Evolutionary conservation across 2,329 filamentous ascomycete species (phyloP).

Genomic region (Calonectria crousiana): DNA sequence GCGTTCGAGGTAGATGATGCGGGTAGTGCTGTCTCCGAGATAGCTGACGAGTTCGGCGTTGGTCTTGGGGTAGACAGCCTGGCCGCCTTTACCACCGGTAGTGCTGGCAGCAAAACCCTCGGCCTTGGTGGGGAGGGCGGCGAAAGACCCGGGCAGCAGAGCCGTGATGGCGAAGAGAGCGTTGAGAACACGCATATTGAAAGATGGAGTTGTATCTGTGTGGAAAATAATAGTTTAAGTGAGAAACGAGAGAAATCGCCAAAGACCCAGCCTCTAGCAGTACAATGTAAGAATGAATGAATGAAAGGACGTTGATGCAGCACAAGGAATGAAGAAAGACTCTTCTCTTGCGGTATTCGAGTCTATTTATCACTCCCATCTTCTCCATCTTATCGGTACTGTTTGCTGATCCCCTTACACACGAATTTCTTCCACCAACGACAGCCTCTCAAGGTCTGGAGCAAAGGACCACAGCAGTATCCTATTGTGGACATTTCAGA

Average conservation of each 20-base stretch:
- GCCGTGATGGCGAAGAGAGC: not conserved
- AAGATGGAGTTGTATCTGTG: not conserved
- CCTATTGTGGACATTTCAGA: not conserved
- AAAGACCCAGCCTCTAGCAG: not conserved
- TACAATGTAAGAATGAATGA: not conserved
- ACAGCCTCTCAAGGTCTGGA: not conserved
- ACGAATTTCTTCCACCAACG: not conserved
- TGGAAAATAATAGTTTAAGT: not conserved
- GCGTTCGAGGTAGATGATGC: constrained; percentile 69
- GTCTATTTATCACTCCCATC: not conserved
- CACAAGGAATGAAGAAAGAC: not conserved
- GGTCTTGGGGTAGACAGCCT: constrained; percentile 62
- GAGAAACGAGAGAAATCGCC: not conserved
- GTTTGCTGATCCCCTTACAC: not conserved
- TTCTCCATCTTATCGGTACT: not conserved
- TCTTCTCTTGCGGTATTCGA: not conserved
- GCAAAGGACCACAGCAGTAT: not conserved
- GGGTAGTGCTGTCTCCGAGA: constrained; percentile 62
- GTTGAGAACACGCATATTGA: not conserved
- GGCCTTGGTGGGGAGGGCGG: not conserved
- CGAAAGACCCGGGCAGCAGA: not conserved
- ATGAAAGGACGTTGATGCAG: not conserved
- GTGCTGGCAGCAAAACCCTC: not conserved
- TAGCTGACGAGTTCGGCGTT: constrained; percentile 68
- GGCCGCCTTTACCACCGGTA: not conserved